Percentiles rank a stretch among this genome's conserved stretches.
phyloP scores from a whole-genome alignment of 2,329 filamentous ascomycete species.

The Penicillium psychrosexuale region DNA sequence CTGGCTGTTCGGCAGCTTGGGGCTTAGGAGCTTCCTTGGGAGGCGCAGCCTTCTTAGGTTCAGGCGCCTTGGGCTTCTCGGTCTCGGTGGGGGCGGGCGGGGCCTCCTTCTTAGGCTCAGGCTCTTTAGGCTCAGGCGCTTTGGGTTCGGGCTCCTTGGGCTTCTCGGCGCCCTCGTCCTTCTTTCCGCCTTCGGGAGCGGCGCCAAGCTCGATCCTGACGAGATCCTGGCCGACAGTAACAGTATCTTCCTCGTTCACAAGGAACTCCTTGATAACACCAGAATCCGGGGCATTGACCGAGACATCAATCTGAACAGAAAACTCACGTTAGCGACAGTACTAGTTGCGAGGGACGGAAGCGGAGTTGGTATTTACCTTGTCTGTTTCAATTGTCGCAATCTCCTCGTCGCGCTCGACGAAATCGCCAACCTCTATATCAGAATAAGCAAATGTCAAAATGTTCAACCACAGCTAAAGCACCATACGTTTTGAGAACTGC shows the following conservation, averaged over 20 bases:
- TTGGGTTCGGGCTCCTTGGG: constrained; percentile 57
- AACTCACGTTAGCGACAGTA: constrained; percentile 9
- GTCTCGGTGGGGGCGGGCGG: constrained; percentile 39
- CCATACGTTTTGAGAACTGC: constrained; percentile 77
- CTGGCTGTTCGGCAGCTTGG: constrained; percentile 18
- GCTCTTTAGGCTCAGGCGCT: constrained; percentile 49
- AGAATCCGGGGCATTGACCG: constrained; percentile 88
- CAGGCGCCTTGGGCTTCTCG: constrained; percentile 27
- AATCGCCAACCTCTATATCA: constrained; percentile 74
- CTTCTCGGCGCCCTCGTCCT: constrained; percentile 56
- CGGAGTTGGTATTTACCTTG: constrained; percentile 62
- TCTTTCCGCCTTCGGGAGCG: constrained; percentile 52
- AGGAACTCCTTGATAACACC: constrained; percentile 90
- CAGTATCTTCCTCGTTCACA: constrained; percentile 90
- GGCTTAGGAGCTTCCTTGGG: constrained; percentile 25
- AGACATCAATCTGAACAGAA: constrained; percentile 77
- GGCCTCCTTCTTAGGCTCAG: constrained; percentile 51
- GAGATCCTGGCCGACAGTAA: constrained; percentile 88
- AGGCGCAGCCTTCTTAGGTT: constrained; percentile 37
- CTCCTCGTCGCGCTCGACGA: constrained; percentile 92
- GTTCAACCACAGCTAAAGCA: constrained; percentile 17
- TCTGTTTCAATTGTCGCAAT: constrained; percentile 99
- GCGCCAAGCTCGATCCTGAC: constrained; percentile 80
- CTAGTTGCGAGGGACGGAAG: neutral
- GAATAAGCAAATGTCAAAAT: constrained; percentile 16